Conservation (phyloP, 2,329 filamentous ascomycete species). For the Aspergillus brunneoviolaceus region DNA sequence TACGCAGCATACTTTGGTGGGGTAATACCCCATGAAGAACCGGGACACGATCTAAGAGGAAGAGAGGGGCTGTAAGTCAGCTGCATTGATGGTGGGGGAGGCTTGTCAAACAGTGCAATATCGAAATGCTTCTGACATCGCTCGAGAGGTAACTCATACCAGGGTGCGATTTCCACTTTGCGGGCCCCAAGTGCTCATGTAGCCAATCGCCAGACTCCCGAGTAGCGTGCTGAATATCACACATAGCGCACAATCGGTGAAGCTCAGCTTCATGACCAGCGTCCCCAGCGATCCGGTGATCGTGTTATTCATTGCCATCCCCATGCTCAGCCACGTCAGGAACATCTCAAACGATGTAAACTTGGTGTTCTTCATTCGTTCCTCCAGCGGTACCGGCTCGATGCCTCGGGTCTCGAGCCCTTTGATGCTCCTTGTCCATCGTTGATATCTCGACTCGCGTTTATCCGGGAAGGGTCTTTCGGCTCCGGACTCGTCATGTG, state of each 20-base stretch:
- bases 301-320: slow-evolving; percentile 43
- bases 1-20: slow-evolving; percentile 40
- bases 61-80: slow-evolving; percentile 15
- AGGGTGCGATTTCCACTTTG: slow-evolving; percentile 45
- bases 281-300: slow-evolving; percentile 45
- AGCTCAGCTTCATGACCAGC: slow-evolving; percentile 40
- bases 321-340: slow-evolving; percentile 43
- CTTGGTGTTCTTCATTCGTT: slow-evolving; percentile 26
- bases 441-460: slow-evolving; percentile 20
- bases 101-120: neutral
- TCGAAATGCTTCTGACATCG: too few relatives aligned
- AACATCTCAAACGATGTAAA: slow-evolving; percentile 32
- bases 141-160: slow-evolving; percentile 24
- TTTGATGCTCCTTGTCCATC: slow-evolving; percentile 26
- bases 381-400: slow-evolving; percentile 28
- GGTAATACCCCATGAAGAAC: slow-evolving; percentile 47
- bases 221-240: slow-evolving; percentile 39
- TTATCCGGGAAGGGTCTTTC: slow-evolving; percentile 11
- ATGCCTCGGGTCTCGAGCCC: slow-evolving; percentile 29
- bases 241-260: slow-evolving; percentile 41
- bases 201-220: slow-evolving; percentile 37
- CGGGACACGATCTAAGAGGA: slow-evolving; percentile 38
- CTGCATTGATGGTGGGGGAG: neutral
- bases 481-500: slow-evolving; percentile 23
- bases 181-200: slow-evolving; percentile 45